Conservation (phyloP, 1,284 basidiomycete species). For the Ustilago hordei region DNA sequence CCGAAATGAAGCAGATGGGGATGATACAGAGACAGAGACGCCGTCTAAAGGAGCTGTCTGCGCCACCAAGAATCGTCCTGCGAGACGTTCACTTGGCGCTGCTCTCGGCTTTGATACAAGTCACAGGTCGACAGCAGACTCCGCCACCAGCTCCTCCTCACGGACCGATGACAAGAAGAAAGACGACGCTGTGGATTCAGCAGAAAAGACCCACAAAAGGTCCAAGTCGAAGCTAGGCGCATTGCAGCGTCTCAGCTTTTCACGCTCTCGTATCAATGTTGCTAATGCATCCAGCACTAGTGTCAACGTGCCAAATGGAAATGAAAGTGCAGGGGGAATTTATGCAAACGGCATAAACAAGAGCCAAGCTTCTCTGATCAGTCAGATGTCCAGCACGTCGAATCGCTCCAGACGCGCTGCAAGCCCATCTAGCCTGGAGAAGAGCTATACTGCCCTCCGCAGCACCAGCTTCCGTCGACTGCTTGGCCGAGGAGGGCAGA, state of each 20-base stretch:
- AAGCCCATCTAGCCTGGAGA: constrained; percentile 26
- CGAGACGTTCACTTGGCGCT: constrained; percentile 34
- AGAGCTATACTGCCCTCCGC: constrained; percentile 33
- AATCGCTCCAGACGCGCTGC: constrained; percentile 21
- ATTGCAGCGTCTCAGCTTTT: constrained; percentile 42
- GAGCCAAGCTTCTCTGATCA: constrained; percentile 38
- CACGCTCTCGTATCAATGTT: constrained; percentile 40
- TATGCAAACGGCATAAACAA: constrained; percentile 17
- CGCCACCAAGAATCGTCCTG: constrained; percentile 1
- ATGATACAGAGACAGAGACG: constrained; percentile 44
- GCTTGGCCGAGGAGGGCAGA: constrained; percentile 21
- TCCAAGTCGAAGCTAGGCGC: constrained; percentile 32
- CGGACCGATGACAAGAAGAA: constrained; percentile 2
- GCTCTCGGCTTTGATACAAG: constrained; percentile 33
- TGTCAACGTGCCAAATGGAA: constrained; percentile 12
- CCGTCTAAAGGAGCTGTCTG: constrained; percentile 4
- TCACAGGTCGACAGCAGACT: background rate
- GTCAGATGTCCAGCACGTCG: constrained; percentile 29
- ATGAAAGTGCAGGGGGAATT: background rate
- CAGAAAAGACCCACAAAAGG: constrained; percentile 11
- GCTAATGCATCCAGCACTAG: constrained; percentile 25
- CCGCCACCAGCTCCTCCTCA: background rate
- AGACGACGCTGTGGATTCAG: background rate
- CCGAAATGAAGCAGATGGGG: constrained; percentile 28
- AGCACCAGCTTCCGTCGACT: constrained; percentile 38